Percentiles rank a stretch among this genome's conserved stretches.
These are phyloP conservation scores for Diplodia mutila DNA, from an alignment of 2,329 filamentous ascomycete species.

Conservation along the genomic window DNA sequence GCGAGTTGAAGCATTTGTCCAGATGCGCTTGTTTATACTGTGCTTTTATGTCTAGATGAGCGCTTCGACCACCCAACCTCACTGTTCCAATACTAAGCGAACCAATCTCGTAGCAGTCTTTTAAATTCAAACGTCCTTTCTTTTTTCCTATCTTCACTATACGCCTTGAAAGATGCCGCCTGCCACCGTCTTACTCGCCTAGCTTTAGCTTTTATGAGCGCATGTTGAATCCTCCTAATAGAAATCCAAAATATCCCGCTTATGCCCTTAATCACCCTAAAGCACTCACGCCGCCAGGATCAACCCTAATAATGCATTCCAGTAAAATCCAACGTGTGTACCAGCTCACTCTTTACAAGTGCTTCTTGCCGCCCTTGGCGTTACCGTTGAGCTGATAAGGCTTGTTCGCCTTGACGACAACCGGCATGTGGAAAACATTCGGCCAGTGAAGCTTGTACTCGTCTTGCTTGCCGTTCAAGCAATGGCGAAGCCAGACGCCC, in stretches of 20 bases:
- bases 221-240: not conserved
- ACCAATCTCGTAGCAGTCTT: not conserved
- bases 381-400: constrained; percentile 4
- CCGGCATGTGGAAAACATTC: constrained; percentile 59
- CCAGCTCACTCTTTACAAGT: not conserved
- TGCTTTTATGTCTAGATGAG: no score
- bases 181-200: not conserved
- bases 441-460: constrained; percentile 75
- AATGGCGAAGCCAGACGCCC: constrained; percentile 80
- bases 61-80: no score
- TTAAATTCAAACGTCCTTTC: not conserved
- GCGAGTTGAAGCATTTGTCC: no score
- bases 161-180: not conserved
- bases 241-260: not conserved
- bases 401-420: constrained; percentile 46
- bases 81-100: no score
- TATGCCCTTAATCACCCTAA: not conserved
- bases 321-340: not conserved
- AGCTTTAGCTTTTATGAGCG: not conserved
- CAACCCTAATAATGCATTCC: not conserved
- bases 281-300: not conserved
- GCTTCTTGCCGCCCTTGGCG: constrained; percentile 14
- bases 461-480: constrained; percentile 72
- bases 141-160: not conserved
- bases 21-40: no score